phyloP scores from a whole-genome alignment of 1,284 basidiomycete species.

The Ustilago shanxiensis region DNA sequence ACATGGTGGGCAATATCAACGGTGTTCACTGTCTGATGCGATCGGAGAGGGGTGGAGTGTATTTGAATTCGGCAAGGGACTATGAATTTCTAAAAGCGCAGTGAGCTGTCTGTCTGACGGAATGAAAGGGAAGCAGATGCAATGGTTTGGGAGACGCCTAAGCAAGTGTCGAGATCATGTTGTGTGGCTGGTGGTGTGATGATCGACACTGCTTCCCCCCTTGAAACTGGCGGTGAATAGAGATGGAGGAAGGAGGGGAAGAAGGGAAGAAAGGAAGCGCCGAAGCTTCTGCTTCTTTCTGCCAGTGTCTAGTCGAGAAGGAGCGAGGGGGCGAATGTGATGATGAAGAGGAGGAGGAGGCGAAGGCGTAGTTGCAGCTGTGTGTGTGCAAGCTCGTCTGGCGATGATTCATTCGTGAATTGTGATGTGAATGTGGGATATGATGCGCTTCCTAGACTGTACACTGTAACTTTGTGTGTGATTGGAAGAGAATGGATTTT shows the following conservation, averaged over 20 bases:
- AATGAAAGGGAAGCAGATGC: conserved; percentile 11
- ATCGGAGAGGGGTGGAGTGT: background rate
- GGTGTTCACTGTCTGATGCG: no score
- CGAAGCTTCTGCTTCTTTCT: background rate
- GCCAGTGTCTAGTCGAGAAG: no score
- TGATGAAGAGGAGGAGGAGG: background rate
- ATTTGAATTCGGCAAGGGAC: background rate
- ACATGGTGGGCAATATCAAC: conserved; percentile 19
- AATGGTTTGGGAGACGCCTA: background rate
- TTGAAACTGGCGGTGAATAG: background rate
- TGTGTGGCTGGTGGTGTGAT: background rate
- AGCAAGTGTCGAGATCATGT: conserved; percentile 13
- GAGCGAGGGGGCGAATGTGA: background rate
- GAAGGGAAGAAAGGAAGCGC: background rate
- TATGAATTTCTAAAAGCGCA: background rate
- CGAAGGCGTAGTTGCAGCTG: background rate
- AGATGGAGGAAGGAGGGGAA: background rate
- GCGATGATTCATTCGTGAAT: background rate
- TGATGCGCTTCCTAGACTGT: no score
- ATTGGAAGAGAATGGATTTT: background rate
- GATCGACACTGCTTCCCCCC: conserved; percentile 14
- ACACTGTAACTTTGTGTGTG: no score
- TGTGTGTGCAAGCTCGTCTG: no score
- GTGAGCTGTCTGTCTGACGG: background rate
- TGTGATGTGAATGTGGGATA: no score